Base-by-base conservation (phyloP, 768 basidiomycete species). In the Hysterangium stoloniferum region DNA sequence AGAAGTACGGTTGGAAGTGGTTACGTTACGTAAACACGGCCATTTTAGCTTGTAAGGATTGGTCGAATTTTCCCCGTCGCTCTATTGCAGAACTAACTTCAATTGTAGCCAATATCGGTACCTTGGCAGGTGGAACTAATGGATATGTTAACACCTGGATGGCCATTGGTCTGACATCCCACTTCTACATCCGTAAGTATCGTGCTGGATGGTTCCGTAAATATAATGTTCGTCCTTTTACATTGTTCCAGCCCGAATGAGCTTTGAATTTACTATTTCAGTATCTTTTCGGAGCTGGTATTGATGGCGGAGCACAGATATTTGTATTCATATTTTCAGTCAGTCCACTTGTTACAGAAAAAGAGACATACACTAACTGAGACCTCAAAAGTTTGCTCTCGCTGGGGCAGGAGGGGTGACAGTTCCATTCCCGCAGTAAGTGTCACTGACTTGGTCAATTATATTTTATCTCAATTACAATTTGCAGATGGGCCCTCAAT, bases 171-270 rank as follows among this genome's bases (percentile, higher is more conserved):
- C 17, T 41, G 11, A 41, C 40, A 12, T 41, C 40, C 20, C 40
- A 41, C 40, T 41, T 41, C 28, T 41, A 41, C 15, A 41, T 41
- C 19, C 40, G 40, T 22, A 41, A 25, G 28, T 41, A 41, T 25
- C 40, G 40, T 25, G 40, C 40, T 12, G 40, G 40, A 17, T 41
- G 40, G 40, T 41, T 41, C 40, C 40, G 40, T 9, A 41, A 41
- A 11, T 41, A 41, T 11, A 41, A 41, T 12, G 40, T 41, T 22
- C 40, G 40, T 41, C 20, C 34, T 19, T 11, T 19, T 35, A 19
- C 12, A 11, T 35, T 41, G 28, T 3, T 41, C 7, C 6, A 11
- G 6, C 17, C 40, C 17, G 28, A 41, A 41, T 22, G 28, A 11
- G 11, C 28, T 25, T n/a, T 40, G 38, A 37, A 7, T 37, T 37